Evolutionary conservation across 225 moss, liverwort and hornwort genomes (phyloP), one percentile per base, ranked within the genome.

Genomic region (Antitrichia curtipendula): DNA sequence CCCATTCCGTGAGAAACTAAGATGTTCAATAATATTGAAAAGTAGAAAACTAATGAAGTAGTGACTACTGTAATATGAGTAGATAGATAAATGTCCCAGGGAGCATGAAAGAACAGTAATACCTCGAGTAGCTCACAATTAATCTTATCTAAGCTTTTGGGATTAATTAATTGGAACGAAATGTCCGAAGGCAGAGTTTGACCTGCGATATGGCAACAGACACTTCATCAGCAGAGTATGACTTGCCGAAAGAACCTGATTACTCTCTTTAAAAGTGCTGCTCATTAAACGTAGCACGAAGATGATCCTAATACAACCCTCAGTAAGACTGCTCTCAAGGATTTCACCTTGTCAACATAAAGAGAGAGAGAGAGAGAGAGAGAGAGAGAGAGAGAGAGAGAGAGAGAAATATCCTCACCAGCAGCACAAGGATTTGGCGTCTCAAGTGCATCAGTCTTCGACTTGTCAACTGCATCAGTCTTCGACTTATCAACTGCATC

Each of bases 151-250:
- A 94, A 24, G 65, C 81, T 87, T 86, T 93, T 97, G 16, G 97
- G 96, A 90, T 96, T 96, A 3, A 97, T 79, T 62, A 95, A 38
- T 52, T 91, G 91, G 86, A 94, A 95, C 10, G 94, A 93, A n/a
- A 92, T 78, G 8, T 82, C 94, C 70, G 27, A 80, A 86, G 88
- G 90, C 87, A 88, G 88, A 90, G 19, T 27, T 50, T 56, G 68
- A 84, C 69, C 93, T 93, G 90, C 56, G n/a, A 54, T 9, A 64
- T 21, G 43, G 28, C 41, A 85, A 60, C 38, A 65, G 8, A 31
- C 38, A 58, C 45, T 56, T 75, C 28, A 69, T 87, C 52, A 89
- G 29, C 61, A 81, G 21, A 74, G 16, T 20, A 19, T 1, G 27
- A 58, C 12, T 41, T n/a, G 31, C 25, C 41, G 17, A 22, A 28